Base-by-base conservation (phyloP, 208 protist genomes). In the Leishmania arabica region DNA sequence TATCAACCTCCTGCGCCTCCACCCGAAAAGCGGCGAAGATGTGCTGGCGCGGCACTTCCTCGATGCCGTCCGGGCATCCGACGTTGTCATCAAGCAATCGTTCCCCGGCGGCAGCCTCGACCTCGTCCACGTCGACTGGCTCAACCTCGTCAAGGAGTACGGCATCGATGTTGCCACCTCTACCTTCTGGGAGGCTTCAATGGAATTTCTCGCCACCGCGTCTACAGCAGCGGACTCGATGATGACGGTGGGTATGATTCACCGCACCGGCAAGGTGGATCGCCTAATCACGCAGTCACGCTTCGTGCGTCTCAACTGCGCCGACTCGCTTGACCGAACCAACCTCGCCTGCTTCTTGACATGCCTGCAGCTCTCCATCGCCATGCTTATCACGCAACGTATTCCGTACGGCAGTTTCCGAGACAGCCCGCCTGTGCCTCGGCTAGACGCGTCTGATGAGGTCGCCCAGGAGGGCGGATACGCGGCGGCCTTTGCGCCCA, bases 281-380 rank as follows among this genome's bases (percentile, higher is more conserved):
- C 86, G 80, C 66, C 76, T 88, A 2, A 80, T 94, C 34, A 89
- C 89, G 53, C 89, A 97, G 79, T 91, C 73, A 8, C 91, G 93
- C 24, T 95, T 99, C 71, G 77, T 98, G 15, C 94, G 97, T 60
- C 84, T 98, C 75, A 99, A 98, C 88, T 99, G 98, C 82, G 93
- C 96, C 5, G 98, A 99, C 83, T 98, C 95, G 9, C 88, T 99
- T 17, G 98, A 99, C 79, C 83, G 97, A 77, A 98, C 96, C n/a
- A 99, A 99, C 84, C 76, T 99, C 42, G 96, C 89, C 37, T 96
- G 93, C 83, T 99, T 98, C 86, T 98, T 97, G 81, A 93, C 86
- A 8, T 96, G 87, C 49, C 86, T 98, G 64, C 95, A 98, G 82
- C 84, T 89, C 15, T 89, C 88, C 34, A 91, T 96, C 62, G 90